Evolutionary conservation across 108 stramenopile species (phyloP).

Genomic region (Pseudonitzschia multistriata): DNA sequence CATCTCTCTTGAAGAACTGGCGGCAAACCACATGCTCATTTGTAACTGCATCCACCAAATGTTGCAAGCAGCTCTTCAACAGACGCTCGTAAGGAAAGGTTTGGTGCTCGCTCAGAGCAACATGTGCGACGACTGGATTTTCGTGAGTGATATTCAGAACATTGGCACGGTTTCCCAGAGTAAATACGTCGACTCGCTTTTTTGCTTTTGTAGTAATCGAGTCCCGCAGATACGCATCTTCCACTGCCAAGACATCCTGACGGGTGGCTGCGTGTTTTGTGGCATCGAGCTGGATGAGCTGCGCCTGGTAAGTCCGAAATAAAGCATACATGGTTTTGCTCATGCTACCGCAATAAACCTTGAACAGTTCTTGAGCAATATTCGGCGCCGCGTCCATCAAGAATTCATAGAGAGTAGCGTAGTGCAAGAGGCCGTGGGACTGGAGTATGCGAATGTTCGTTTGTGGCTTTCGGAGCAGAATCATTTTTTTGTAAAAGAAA

Average conservation of each 20-base stretch:
- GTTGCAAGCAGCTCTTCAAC: constrained; percentile 89
- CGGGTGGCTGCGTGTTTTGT: constrained; percentile 77
- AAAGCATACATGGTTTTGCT: constrained; percentile 86
- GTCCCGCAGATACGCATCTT: constrained; percentile 86
- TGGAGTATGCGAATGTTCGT: constrained; percentile 98
- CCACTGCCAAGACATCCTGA: constrained; percentile 94
- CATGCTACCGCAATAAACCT: constrained; percentile 94
- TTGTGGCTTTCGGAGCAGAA: constrained; percentile 69
- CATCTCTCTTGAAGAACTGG: constrained; percentile 93
- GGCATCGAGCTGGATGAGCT: constrained; percentile 87
- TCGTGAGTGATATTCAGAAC: constrained; percentile 33
- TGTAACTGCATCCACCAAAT: constrained; percentile 95
- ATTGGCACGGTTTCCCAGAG: constrained; percentile 70
- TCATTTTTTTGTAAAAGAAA: constrained; percentile 82
- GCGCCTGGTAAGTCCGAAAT: constrained; percentile 94
- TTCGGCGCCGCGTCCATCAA: constrained; percentile 82
- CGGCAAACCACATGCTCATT: constrained; percentile 95
- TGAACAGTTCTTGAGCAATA: constrained; percentile 87
- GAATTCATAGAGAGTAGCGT: constrained; percentile 88
- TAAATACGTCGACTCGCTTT: constrained; percentile 94
- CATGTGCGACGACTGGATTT: constrained; percentile 89
- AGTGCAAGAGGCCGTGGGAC: constrained; percentile 87
- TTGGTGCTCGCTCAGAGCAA: constrained; percentile 79
- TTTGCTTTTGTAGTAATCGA: constrained; percentile 87
- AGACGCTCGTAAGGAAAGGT: constrained; percentile 94